Evolutionary conservation across 148 eudicot species (phyloP).

Genomic region (Arctostaphylos glauca): DNA sequence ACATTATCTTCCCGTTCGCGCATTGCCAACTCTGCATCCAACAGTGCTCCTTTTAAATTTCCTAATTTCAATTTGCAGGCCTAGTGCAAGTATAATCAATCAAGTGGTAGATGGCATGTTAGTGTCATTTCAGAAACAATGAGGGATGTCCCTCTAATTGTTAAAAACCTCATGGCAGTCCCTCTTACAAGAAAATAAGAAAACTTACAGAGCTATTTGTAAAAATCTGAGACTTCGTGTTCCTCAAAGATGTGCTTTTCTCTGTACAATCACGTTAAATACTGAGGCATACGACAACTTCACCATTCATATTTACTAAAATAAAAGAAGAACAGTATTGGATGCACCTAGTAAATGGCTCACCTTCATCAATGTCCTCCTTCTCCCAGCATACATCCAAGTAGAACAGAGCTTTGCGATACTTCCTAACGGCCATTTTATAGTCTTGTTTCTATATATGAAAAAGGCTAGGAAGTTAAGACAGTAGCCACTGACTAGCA

Average conservation of each 20-base stretch:
- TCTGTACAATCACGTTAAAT: conserved; percentile 32
- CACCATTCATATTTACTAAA: background rate
- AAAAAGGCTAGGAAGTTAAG: conserved; percentile 5
- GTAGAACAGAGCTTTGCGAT: conserved; percentile 71
- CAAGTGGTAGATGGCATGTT: conserved; percentile 29
- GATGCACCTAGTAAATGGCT: conserved; percentile 13
- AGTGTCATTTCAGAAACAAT: conserved; percentile 37
- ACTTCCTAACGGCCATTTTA: conserved; percentile 76
- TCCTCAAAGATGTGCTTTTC: conserved; percentile 51
- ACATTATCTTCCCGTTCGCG: conserved; percentile 70
- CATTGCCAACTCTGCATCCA: conserved; percentile 75
- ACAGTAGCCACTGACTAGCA: background rate
- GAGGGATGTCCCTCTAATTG: background rate
- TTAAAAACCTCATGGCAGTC: background rate
- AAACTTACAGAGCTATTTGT: conserved; percentile 74
- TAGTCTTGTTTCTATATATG: conserved; percentile 62
- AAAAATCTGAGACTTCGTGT: conserved; percentile 63
- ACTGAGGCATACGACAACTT: background rate
- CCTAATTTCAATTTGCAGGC: conserved; percentile 81
- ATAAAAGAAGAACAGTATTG: background rate
- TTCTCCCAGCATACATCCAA: conserved; percentile 75
- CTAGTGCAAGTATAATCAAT: conserved; percentile 26
- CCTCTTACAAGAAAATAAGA: background rate
- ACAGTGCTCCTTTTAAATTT: conserved; percentile 70
- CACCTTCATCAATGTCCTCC: conserved; percentile 68